phyloP scores from a whole-genome alignment of 148 eudicot genomes.

The Fagopyrum homotropicum region DNA sequence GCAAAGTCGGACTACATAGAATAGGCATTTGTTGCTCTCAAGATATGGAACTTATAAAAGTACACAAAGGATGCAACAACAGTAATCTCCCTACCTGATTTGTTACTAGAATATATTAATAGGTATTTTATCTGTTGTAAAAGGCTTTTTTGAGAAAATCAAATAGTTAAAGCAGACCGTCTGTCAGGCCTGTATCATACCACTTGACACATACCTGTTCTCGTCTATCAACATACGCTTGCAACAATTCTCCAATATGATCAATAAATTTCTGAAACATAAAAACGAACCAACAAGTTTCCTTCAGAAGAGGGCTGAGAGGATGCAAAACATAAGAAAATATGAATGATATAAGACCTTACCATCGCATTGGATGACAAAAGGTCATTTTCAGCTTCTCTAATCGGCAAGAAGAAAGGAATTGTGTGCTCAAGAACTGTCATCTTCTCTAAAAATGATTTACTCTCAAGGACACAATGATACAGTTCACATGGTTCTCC shows the following conservation, averaged over 20 bases:
- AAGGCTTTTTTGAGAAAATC: neutral
- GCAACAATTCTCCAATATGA: conserved; percentile 85
- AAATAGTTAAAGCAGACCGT: neutral
- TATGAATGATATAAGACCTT: conserved; percentile 30
- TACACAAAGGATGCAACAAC: neutral
- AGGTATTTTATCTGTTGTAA: neutral
- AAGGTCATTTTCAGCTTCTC: conserved; percentile 87
- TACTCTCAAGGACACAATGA: conserved; percentile 95
- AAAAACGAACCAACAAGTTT: conserved; percentile 16
- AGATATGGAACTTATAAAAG: neutral
- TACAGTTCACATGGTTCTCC: conserved; percentile 89
- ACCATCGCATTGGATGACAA: conserved; percentile 98
- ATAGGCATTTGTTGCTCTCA: neutral
- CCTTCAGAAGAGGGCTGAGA: conserved; percentile 14
- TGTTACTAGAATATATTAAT: neutral
- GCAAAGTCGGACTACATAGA: neutral
- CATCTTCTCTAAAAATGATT: conserved; percentile 98
- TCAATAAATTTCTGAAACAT: conserved; percentile 82
- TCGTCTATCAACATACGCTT: conserved; percentile 90
- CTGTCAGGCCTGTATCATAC: neutral
- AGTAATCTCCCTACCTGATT: neutral
- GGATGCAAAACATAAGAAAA: conserved; percentile 8
- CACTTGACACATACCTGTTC: conserved; percentile 61
- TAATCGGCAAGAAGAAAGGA: conserved; percentile 91
- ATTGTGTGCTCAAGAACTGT: conserved; percentile 91